A percentile compares a stretch with the other conserved stretches of the same genome.
phyloP scores from a whole-genome alignment of 352 stramenopile genomes.

The Phytophthora sp. region DNA sequence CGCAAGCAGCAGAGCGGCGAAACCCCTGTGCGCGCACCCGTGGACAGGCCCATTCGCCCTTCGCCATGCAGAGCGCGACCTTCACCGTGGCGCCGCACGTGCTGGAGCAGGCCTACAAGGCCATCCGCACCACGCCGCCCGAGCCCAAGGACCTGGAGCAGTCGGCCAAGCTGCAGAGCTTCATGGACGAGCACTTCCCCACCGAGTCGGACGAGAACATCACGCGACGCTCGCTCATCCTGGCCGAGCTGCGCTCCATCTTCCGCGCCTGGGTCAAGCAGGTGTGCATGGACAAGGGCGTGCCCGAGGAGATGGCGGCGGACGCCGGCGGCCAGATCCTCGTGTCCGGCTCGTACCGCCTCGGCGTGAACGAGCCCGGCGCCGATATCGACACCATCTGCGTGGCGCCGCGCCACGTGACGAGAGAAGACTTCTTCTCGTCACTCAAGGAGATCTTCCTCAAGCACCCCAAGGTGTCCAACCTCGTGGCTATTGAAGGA shows the following conservation, averaged over 20 bases:
- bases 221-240: constrained; percentile 83
- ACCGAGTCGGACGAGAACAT: constrained; percentile 85
- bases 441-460: constrained; percentile 93
- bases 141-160: constrained; percentile 87
- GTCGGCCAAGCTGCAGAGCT: constrained; percentile 77
- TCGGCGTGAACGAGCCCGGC: constrained; percentile 97
- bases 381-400: constrained; percentile 99
- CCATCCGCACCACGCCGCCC: constrained; percentile 85
- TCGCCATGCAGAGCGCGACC: constrained; percentile 62
- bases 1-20: constrained; percentile 3
- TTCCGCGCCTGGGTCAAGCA: constrained; percentile 90
- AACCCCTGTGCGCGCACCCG: not conserved
- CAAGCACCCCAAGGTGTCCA: constrained; percentile 92
- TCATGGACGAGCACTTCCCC: constrained; percentile 84
- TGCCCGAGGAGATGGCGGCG: constrained; percentile 85
- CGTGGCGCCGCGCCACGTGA: constrained; percentile 95
- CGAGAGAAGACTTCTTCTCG: constrained; percentile 97
- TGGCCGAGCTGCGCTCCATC: constrained; percentile 83
- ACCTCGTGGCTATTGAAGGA: constrained; percentile 84
- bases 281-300: constrained; percentile 81
- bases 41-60: not conserved
- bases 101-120: constrained; percentile 90
- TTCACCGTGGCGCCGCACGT: constrained; percentile 76
- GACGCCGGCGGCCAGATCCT: constrained; percentile 89
- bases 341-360: constrained; percentile 93